These are phyloP conservation scores for Bipolaris oryzae DNA, from an alignment of 2,329 filamentous ascomycete genomes.

Conservation along the genomic window DNA sequence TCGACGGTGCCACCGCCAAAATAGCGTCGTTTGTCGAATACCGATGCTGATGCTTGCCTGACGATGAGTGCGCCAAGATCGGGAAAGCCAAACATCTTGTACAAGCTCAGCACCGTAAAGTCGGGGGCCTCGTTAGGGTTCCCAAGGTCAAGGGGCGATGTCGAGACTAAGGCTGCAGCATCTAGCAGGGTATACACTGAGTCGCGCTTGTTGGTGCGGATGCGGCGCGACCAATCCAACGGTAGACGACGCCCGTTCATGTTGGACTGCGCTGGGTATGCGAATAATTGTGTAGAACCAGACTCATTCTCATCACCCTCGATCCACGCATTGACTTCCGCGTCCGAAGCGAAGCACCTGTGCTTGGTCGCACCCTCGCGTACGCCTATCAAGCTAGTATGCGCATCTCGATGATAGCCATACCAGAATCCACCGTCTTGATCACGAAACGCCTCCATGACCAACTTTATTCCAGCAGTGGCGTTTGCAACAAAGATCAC, in stretches of 20 bases:
- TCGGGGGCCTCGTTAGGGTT: conserved; percentile 70
- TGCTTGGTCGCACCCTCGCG: conserved; percentile 70
- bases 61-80: conserved; percentile 87
- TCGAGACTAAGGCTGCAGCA: conserved; percentile 80
- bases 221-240: conserved; percentile 65
- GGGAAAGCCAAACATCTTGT: conserved; percentile 98
- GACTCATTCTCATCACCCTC: conserved; percentile 33
- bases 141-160: conserved; percentile 74
- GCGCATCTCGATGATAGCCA: conserved; percentile 80
- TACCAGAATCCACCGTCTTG: conserved; percentile 76
- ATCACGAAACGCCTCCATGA: conserved; percentile 76
- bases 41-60: conserved; percentile 68
- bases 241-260: conserved; percentile 83
- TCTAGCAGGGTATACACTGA: conserved; percentile 76
- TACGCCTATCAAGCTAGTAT: conserved; percentile 85
- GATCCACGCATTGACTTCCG: conserved; percentile 70
- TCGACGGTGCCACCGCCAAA: conserved; percentile 97
- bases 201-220: conserved; percentile 51
- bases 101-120: conserved; percentile 86
- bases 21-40: conserved; percentile 73
- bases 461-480: conserved; percentile 87
- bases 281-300: conserved; percentile 62
- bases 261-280: conserved; percentile 91
- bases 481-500: conserved; percentile 91
- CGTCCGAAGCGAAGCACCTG: conserved; percentile 68